phyloP scores from a whole-genome alignment of 177 flowering plant genomes.

The Vitis hybrid region DNA sequence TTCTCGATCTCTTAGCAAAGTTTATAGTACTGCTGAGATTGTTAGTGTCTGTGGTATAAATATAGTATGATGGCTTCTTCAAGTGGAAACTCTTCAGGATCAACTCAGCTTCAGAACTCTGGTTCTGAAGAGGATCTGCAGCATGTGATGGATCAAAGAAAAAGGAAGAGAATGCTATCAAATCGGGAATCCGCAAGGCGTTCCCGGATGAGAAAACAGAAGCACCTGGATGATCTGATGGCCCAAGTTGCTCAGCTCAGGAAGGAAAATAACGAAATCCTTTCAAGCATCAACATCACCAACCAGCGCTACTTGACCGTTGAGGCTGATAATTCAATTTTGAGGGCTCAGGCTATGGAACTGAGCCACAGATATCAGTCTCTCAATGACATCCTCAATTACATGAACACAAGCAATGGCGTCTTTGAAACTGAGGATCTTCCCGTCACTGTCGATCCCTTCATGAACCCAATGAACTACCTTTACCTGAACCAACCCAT shows the following conservation, averaged over 20 bases:
- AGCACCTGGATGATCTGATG: constrained; percentile 77
- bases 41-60: constrained; percentile 3
- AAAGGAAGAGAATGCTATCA: constrained; percentile 76
- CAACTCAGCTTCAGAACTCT: constrained; percentile 43
- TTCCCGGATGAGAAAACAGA: constrained; percentile 81
- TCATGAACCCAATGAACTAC: constrained; percentile 47
- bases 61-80: constrained; percentile 52
- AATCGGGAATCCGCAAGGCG: constrained; percentile 90
- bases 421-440: constrained; percentile 21
- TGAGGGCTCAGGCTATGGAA: constrained; percentile 69
- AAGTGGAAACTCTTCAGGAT: constrained; percentile 57
- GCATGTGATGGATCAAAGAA: constrained; percentile 60
- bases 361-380: constrained; percentile 59
- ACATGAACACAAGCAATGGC: constrained; percentile 32
- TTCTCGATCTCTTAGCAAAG: background rate
- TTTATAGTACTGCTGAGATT: constrained; percentile 6
- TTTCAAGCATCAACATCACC: constrained; percentile 45
- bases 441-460: constrained; percentile 16
- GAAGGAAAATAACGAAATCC: constrained; percentile 56
- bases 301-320: constrained; percentile 50
- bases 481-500: constrained; percentile 54
- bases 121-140: constrained; percentile 62
- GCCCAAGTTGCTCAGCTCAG: constrained; percentile 46
- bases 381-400: constrained; percentile 54
- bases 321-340: constrained; percentile 66